phyloP scores from a whole-genome alignment of 2,329 filamentous ascomycete species.

The Phyllosticta citriasiana region DNA sequence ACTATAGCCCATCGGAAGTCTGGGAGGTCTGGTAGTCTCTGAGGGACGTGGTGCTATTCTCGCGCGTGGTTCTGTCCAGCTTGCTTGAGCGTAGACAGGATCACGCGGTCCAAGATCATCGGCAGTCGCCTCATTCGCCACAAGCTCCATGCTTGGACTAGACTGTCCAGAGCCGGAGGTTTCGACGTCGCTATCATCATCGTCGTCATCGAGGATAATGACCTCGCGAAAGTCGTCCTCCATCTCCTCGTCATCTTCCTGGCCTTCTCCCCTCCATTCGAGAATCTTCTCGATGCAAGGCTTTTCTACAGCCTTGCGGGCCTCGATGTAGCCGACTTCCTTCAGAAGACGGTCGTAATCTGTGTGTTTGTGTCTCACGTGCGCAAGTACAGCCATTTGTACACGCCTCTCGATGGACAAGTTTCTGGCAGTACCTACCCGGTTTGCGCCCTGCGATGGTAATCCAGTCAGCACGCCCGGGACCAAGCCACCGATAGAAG shows the following conservation, averaged over 20 bases:
- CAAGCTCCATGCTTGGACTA: conserved; percentile 13
- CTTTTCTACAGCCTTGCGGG: conserved; percentile 45
- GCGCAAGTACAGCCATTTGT: conserved; percentile 51
- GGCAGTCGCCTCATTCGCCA: conserved; percentile 23
- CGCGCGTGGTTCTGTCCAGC: conserved; percentile 12
- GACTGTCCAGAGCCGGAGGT: conserved; percentile 15
- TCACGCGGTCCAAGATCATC: conserved; percentile 18
- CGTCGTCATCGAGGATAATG: conserved; percentile 52
- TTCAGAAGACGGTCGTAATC: conserved; percentile 49
- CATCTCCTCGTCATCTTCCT: conserved; percentile 41
- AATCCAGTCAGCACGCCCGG: conserved; percentile 12
- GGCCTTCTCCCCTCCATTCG: conserved; percentile 49
- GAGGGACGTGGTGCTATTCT: background rate
- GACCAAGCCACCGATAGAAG: background rate
- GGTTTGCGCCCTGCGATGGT: conserved; percentile 38
- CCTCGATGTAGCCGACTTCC: conserved; percentile 17
- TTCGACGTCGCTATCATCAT: conserved; percentile 31
- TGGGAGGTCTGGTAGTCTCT: background rate
- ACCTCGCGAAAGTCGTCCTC: conserved; percentile 55
- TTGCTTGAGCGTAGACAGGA: conserved; percentile 9
- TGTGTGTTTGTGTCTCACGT: conserved; percentile 53
- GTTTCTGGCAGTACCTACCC: conserved; percentile 47
- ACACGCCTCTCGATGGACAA: conserved; percentile 47
- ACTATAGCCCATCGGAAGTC: background rate
- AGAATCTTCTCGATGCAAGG: conserved; percentile 46